phyloP scores from a whole-genome alignment of 2,329 filamentous ascomycete genomes.

The Akanthomyces uredinophilus region DNA sequence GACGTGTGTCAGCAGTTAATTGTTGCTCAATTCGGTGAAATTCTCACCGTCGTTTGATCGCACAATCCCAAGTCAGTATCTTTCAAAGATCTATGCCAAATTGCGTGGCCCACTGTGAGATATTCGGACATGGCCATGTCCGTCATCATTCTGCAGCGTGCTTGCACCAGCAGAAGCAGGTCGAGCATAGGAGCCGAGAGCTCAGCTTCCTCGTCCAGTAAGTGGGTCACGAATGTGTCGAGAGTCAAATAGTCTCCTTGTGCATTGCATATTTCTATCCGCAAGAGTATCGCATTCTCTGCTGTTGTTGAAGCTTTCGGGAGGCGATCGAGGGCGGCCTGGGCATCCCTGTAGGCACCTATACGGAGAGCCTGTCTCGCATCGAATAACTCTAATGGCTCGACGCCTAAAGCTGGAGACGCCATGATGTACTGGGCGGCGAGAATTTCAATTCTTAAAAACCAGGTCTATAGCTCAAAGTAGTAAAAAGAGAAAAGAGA shows the following conservation, averaged over 20 bases:
- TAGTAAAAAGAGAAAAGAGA: no score
- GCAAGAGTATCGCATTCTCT: background rate
- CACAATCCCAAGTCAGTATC: background rate
- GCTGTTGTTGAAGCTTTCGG: background rate
- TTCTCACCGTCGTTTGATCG: background rate
- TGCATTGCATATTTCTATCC: background rate
- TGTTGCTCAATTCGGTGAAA: background rate
- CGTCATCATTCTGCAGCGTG: background rate
- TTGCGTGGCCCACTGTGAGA: background rate
- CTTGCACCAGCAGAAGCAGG: background rate
- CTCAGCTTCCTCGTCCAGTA: background rate
- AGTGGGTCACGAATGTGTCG: background rate
- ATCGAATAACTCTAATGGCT: constrained; percentile 3
- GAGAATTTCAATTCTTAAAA: background rate
- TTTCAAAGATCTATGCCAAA: background rate
- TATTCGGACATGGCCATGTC: constrained; percentile 9
- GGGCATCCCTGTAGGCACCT: background rate
- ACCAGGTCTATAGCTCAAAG: no score
- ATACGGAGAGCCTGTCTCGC: background rate
- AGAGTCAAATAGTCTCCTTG: background rate
- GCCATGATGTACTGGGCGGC: background rate
- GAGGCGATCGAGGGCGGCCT: background rate
- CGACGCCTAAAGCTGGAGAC: background rate
- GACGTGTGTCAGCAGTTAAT: background rate
- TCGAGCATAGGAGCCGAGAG: background rate